Percentiles rank a stretch among this genome's conserved stretches.
Evolutionary conservation across 371 early-diverging fungal species (phyloP).

Genomic region (Actinomucor elegans): DNA sequence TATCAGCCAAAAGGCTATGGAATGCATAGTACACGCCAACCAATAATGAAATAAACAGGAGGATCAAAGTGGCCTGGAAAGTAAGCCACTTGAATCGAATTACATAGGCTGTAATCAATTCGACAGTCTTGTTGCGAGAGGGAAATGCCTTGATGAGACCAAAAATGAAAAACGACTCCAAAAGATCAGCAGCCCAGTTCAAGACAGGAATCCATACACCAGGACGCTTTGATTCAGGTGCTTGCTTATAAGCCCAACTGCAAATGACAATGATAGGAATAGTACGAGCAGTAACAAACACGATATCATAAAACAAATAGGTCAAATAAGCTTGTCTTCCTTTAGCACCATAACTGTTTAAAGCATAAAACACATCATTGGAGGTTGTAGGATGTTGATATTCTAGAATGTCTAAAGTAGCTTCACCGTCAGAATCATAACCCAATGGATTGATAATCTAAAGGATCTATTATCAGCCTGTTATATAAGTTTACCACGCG

Average conservation of each 20-base stretch:
- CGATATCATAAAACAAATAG: slow-evolving; percentile 33
- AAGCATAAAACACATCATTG: slow-evolving; percentile 28
- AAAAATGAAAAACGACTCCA: slow-evolving; percentile 31
- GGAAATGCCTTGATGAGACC: slow-evolving; percentile 34
- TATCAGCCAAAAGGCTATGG: slow-evolving; percentile 41
- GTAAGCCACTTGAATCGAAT: slow-evolving; percentile 40
- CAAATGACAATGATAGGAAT: slow-evolving; percentile 34
- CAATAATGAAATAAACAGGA: slow-evolving; percentile 27
- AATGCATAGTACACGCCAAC: slow-evolving; percentile 45
- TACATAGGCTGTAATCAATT: slow-evolving; percentile 18
- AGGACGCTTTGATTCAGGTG: slow-evolving; percentile 32
- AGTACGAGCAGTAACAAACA: slow-evolving; percentile 37
- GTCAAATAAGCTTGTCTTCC: slow-evolving; percentile 44
- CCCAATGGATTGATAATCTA: slow-evolving; percentile 46
- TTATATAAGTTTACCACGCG: no score
- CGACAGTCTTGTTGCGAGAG: slow-evolving; percentile 22
- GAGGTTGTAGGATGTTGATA: slow-evolving; percentile 36
- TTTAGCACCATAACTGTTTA: slow-evolving; percentile 39
- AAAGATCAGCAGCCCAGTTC: slow-evolving; percentile 27
- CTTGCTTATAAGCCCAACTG: slow-evolving; percentile 33
- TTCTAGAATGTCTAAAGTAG: slow-evolving; percentile 45
- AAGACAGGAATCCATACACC: slow-evolving; percentile 44
- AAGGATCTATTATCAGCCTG: background rate
- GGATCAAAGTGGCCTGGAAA: slow-evolving; percentile 26
- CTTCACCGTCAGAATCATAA: slow-evolving; percentile 27